Base-by-base conservation (phyloP, 441 rosid genomes). In the Euphorbia celastroides region DNA sequence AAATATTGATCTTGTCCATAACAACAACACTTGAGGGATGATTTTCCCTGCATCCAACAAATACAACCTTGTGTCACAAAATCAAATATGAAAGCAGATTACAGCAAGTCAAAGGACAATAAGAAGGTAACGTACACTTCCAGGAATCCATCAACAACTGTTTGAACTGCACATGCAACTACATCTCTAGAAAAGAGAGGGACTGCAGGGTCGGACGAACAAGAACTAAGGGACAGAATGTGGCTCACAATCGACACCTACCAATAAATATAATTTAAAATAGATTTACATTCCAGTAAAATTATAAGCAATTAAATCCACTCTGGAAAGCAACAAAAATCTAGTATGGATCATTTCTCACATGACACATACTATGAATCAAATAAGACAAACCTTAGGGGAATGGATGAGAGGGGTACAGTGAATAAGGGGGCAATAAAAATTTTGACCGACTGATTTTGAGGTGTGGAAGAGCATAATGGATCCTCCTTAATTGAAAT, bases 71-170 rank as follows among this genome's bases (percentile, higher is more conserved):
- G 64, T 20, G 44, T 62, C 41, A 64, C 48, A 46, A 64, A 61
- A 26, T 62, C 36, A 31, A 68, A 58, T 10, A 23, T 27, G 38
- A 62, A 57, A 66, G 70, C 57, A 52, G 11, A 64, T 74, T 5
- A 58, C 48, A 74, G 48, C 57, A 57, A 70, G 54, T 30, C 44
- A 68, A 64, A 60, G 66, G 54, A 30, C 66, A 61, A 67, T 36
- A 67, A 58, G 50, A 74, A 70, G 57, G 75, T 62, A 71, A 68
- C 23, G 20, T 44, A 95, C 98, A 77, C 81, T 79, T 92, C 98
- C 83, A 92, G 64, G 77, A 95, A 95, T 67, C 99, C 98, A 73
- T 95, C 99, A 54, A 95, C 97, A 58, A 95, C 82, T 50, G 96
- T 92, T 79, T 75, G 90, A 72, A 95, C 74, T 58, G 97, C 87